Percentiles rank a stretch among this genome's conserved stretches.
Evolutionary conservation across 768 basidiomycete genomes (phyloP).

Genomic region (Pleurotus platypus): DNA sequence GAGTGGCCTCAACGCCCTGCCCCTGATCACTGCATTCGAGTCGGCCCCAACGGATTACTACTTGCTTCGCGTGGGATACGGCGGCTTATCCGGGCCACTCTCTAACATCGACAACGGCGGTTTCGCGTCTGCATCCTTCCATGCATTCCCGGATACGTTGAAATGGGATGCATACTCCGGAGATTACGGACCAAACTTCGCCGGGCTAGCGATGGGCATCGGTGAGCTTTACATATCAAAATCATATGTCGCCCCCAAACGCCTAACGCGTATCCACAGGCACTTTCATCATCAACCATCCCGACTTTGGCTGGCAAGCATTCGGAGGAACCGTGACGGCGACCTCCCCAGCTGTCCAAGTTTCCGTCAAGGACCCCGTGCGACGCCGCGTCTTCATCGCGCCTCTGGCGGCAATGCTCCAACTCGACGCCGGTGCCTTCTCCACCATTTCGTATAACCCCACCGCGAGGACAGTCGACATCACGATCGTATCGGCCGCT

Average conservation of each 20-base stretch:
- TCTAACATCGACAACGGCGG: constrained; percentile 56
- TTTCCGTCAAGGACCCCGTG: constrained; percentile 43
- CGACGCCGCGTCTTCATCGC: constrained; percentile 51
- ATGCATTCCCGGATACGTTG: constrained; percentile 54
- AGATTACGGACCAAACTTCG: constrained; percentile 59
- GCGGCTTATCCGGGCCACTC: constrained; percentile 49
- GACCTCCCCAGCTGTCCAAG: constrained; percentile 36
- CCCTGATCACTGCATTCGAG: constrained; percentile 47
- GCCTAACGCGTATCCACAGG: not conserved
- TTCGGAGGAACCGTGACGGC: constrained; percentile 47
- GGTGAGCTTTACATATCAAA: constrained; percentile 14
- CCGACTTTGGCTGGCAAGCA: constrained; percentile 60
- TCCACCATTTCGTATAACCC: constrained; percentile 38
- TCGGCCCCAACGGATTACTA: constrained; percentile 43
- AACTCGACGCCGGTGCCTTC: constrained; percentile 52
- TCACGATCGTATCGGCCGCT: constrained; percentile 37
- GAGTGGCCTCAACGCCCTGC: constrained; percentile 51
- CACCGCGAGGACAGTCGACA: constrained; percentile 28
- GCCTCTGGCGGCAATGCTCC: constrained; percentile 40
- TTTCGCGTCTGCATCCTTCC: constrained; percentile 57
- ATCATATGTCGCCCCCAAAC: not conserved
- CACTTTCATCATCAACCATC: constrained; percentile 46
- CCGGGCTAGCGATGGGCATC: constrained; percentile 49
- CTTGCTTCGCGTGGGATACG: constrained; percentile 49
- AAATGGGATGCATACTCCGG: constrained; percentile 58